Percentiles rank a stretch among this genome's conserved stretches.
phyloP scores from a whole-genome alignment of 2,329 filamentous ascomycete genomes.

The Elsinoe fawcettii region DNA sequence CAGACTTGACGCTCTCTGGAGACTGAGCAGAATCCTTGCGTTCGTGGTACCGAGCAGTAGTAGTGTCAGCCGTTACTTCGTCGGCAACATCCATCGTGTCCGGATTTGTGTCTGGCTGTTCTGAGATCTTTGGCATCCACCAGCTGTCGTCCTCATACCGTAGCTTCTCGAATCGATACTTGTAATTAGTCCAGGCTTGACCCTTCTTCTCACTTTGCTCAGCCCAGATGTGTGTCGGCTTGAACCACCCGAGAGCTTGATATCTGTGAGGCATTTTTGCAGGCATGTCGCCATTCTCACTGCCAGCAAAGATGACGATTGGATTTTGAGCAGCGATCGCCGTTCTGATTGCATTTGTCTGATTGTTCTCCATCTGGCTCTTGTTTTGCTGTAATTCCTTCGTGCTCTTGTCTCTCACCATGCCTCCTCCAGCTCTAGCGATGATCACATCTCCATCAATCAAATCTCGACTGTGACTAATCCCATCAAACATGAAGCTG shows the following conservation, averaged over 20 bases:
- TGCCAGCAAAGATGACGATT: conserved; percentile 46
- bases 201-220: conserved; percentile 43
- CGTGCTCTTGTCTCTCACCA: conserved; percentile 37
- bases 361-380: conserved; percentile 38
- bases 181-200: conserved; percentile 36
- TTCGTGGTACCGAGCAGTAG: no score
- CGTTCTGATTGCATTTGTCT: conserved; percentile 38
- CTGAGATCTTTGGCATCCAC: conserved; percentile 15
- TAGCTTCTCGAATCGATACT: conserved; percentile 60
- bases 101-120: no score
- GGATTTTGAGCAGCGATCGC: conserved; percentile 43
- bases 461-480: conserved; percentile 48
- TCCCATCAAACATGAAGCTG: conserved; percentile 53
- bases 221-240: conserved; percentile 60
- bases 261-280: conserved; percentile 51
- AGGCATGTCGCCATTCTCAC: conserved; percentile 42
- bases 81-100: no score
- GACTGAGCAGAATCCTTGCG: conserved; percentile 2
- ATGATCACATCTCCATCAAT: conserved; percentile 57
- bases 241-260: conserved; percentile 61
- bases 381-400: conserved; percentile 41
- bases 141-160: conserved; percentile 39
- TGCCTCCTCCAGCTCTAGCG: conserved; percentile 52
- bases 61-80: no score
- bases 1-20: not conserved